These are phyloP conservation scores for Novymonas esmeraldas DNA, from an alignment of 208 protist genomes.

Conservation along the genomic window DNA sequence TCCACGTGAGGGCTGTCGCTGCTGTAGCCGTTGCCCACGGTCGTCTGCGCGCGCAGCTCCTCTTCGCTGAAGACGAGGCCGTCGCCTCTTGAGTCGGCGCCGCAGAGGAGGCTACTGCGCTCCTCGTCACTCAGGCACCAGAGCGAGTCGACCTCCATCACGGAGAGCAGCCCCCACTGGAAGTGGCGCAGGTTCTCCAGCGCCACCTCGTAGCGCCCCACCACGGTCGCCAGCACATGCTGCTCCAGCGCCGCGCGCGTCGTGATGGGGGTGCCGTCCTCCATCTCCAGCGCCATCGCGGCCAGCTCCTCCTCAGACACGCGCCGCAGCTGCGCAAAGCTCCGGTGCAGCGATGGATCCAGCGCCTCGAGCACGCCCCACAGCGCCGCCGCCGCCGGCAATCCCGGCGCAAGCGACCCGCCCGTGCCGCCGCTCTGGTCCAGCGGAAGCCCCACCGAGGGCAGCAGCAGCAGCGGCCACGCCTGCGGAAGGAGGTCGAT, in stretches of 20 bases:
- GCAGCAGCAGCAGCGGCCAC: slow-evolving; percentile 53
- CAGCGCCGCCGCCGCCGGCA: neutral
- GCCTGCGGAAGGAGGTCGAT: slow-evolving; percentile 51
- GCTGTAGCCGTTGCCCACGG: slow-evolving; percentile 85
- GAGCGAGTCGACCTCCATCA: slow-evolving; percentile 66
- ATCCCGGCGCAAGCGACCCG: neutral
- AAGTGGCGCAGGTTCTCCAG: slow-evolving; percentile 69
- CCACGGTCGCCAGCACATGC: slow-evolving; percentile 30
- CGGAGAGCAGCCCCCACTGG: slow-evolving; percentile 54
- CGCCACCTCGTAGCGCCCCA: slow-evolving; percentile 39
- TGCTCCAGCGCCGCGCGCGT: slow-evolving; percentile 12
- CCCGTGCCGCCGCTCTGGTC: neutral
- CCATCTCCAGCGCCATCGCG: slow-evolving; percentile 58
- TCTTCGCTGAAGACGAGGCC: slow-evolving; percentile 67
- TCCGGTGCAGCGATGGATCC: slow-evolving; percentile 54
- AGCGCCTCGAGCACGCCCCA: slow-evolving; percentile 42
- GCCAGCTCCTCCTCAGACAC: slow-evolving; percentile 47
- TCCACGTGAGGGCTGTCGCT: slow-evolving; percentile 59
- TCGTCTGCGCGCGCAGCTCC: slow-evolving; percentile 53
- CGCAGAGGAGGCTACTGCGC: slow-evolving; percentile 59
- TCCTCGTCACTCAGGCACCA: slow-evolving; percentile 59
- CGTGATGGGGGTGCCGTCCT: slow-evolving; percentile 38
- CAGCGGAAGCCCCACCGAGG: slow-evolving; percentile 20
- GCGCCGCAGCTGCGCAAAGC: slow-evolving; percentile 44
- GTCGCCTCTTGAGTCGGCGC: slow-evolving; percentile 21